A percentile compares a stretch with the other conserved stretches of the same genome.
Conservation (phyloP, 73 alveolate species). For the Paramecium primaurelia region DNA sequence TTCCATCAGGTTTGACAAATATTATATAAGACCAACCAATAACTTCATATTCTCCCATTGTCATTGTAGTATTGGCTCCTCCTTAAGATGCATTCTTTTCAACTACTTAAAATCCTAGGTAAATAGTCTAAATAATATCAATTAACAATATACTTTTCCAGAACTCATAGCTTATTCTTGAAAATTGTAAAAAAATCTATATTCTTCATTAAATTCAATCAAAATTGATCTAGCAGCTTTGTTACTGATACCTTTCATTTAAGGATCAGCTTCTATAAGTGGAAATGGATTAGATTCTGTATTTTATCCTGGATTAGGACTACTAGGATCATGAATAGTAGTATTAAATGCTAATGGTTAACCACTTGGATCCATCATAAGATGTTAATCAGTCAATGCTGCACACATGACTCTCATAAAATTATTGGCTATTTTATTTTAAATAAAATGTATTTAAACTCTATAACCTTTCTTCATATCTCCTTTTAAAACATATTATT, state of each 20-base stretch:
- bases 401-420: not conserved
- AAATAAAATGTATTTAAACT: not conserved
- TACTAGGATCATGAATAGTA: constrained; percentile 42
- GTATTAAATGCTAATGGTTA: constrained; percentile 17
- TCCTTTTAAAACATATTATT: not conserved
- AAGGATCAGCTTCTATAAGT: not conserved
- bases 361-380: not conserved
- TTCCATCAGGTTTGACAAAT: not conserved
- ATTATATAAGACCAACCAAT: not conserved
- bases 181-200: not conserved
- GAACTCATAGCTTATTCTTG: not conserved
- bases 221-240: constrained; percentile 29
- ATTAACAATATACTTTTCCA: not conserved
- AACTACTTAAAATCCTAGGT: constrained; percentile 3
- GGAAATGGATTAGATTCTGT: constrained; percentile 10
- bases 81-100: constrained; percentile 33
- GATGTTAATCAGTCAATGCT: not conserved
- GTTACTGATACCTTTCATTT: not conserved
- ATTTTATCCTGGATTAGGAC: not conserved
- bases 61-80: not conserved
- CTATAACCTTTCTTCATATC: constrained; percentile 14
- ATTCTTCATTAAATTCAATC: constrained; percentile 24
- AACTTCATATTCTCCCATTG: constrained; percentile 36
- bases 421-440: constrained; percentile 23
- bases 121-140: not conserved